Percentiles rank a stretch among this genome's conserved stretches.
Evolutionary conservation across 495 filamentous ascomycete species (phyloP).

Genomic region (Penicillium malachiteum): DNA sequence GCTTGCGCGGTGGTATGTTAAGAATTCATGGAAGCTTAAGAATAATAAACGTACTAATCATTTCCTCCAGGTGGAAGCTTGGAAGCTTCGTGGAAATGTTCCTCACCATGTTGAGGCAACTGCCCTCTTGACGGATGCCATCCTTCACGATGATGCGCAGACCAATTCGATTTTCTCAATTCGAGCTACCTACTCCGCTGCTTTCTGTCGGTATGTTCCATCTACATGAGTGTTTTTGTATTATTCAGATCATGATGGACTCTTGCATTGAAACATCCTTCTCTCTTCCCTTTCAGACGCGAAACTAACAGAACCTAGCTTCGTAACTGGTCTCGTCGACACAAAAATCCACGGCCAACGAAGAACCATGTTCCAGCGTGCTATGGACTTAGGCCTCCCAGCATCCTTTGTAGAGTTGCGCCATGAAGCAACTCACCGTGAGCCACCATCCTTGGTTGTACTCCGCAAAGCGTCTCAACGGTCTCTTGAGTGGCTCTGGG

Average conservation of each 20-base stretch:
- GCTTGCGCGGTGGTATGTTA: constrained; percentile 48
- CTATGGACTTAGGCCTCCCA: constrained; percentile 71
- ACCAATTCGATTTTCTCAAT: constrained; percentile 54
- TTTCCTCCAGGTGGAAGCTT: constrained; percentile 46
- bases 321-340: constrained; percentile 87
- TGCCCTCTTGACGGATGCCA: constrained; percentile 70
- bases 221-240: background rate
- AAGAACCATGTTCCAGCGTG: constrained; percentile 79
- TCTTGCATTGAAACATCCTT: background rate
- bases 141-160: constrained; percentile 61
- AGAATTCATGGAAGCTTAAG: background rate
- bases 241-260: no score
- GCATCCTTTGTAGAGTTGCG: constrained; percentile 85
- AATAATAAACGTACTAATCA: background rate
- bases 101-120: constrained; percentile 83
- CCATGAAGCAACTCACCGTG: constrained; percentile 87
- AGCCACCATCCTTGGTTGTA: constrained; percentile 70
- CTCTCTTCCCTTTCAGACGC: background rate
- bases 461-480: constrained; percentile 63
- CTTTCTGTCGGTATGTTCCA: constrained; percentile 57
- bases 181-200: constrained; percentile 56
- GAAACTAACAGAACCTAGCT: constrained; percentile 49
- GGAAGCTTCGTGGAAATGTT: constrained; percentile 68
- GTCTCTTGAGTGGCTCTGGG: constrained; percentile 83
- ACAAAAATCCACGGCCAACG: constrained; percentile 65